Conservation (phyloP, 2,329 filamentous ascomycete species). For the Kalmusia sp. region DNA sequence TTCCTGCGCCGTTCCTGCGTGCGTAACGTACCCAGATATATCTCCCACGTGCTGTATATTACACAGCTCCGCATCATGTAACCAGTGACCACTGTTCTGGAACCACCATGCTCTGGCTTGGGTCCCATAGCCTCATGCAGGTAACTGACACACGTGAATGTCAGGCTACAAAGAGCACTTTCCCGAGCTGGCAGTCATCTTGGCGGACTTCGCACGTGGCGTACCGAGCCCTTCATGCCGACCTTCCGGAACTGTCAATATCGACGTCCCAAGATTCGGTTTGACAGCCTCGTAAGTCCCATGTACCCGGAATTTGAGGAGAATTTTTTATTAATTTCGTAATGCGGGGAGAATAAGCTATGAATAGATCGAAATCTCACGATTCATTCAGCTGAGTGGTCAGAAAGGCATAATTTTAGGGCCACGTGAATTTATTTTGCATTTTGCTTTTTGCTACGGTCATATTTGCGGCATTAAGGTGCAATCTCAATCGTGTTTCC, state of each 20-base stretch:
- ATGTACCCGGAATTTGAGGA: background rate
- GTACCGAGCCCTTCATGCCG: background rate
- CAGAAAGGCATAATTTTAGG: no score
- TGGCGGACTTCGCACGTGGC: background rate
- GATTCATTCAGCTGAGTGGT: no score
- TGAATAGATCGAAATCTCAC: no score
- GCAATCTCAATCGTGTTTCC: background rate
- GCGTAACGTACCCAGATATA: background rate
- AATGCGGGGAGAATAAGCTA: no score
- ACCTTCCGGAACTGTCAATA: background rate
- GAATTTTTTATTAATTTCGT: background rate
- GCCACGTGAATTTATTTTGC: no score
- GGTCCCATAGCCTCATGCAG: background rate
- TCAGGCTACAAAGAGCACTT: background rate
- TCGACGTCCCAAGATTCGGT: background rate
- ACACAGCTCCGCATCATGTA: background rate
- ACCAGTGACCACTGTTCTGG: background rate
- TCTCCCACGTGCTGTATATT: background rate
- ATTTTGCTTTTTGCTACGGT: no score
- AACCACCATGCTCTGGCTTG: background rate
- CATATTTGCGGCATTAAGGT: background rate
- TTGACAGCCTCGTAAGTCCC: background rate
- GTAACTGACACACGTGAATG: background rate
- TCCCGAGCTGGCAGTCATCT: background rate
- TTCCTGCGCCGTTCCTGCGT: constrained; percentile 2